Percentiles rank a stretch among this genome's conserved stretches.
Evolutionary conservation across 1,139 yeast species (phyloP).

Genomic region (Pichia sp.): DNA sequence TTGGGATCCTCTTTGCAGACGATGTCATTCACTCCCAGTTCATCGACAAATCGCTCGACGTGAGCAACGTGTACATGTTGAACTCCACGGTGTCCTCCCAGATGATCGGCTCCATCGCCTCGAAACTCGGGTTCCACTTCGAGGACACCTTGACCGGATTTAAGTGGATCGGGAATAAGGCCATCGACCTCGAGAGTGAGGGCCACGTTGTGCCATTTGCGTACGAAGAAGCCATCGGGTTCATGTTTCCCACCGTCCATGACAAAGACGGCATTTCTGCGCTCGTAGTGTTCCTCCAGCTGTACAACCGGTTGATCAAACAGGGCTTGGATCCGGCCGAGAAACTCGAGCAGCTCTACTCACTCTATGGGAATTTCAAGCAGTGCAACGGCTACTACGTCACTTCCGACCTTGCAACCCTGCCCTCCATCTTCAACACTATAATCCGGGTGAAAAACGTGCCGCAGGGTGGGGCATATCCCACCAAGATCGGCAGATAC

Average conservation of each 20-base stretch:
- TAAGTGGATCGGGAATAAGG: slow-evolving; percentile 95
- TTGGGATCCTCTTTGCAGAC: slow-evolving; percentile 80
- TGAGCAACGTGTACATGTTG: slow-evolving; percentile 52
- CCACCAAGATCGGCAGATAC: slow-evolving; percentile 45
- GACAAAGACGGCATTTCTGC: slow-evolving; percentile 95
- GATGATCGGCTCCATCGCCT: slow-evolving; percentile 68
- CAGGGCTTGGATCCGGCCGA: slow-evolving; percentile 38
- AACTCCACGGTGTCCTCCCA: slow-evolving; percentile 93
- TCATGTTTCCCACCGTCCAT: slow-evolving; percentile 80
- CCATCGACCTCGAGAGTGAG: slow-evolving; percentile 60
- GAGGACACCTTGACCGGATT: slow-evolving; percentile 90
- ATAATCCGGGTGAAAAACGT: slow-evolving; percentile 23
- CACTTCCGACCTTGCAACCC: slow-evolving; percentile 48
- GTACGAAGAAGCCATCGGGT: slow-evolving; percentile 94
- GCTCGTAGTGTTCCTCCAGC: slow-evolving; percentile 69
- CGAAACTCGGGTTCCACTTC: slow-evolving; percentile 54
- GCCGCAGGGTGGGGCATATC: slow-evolving; percentile 33
- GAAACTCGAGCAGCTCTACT: slow-evolving; percentile 55
- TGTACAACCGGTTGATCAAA: slow-evolving; percentile 50
- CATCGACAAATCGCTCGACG: slow-evolving; percentile 21
- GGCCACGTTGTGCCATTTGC: slow-evolving; percentile 82
- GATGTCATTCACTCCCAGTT: slow-evolving; percentile 38
- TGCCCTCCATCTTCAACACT: slow-evolving; percentile 45
- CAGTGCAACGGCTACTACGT: slow-evolving; percentile 85
- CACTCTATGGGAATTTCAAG: slow-evolving; percentile 71